phyloP scores from a whole-genome alignment of 345 rosid species.

The Eucalyptus regnans region DNA sequence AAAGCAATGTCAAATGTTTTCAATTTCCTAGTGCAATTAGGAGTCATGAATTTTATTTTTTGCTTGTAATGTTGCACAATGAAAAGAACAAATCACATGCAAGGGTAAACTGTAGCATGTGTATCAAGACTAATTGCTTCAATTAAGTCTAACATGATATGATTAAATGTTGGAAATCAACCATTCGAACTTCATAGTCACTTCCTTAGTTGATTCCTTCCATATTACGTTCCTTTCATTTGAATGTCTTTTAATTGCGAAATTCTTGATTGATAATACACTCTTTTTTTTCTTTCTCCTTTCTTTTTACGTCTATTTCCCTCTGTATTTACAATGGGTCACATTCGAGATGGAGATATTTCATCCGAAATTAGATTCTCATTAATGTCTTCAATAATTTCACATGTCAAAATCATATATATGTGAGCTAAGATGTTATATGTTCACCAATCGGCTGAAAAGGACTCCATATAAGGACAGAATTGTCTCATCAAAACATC shows the following conservation, averaged over 20 bases:
- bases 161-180: not conserved
- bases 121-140: not conserved
- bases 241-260: not conserved
- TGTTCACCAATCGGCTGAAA: not conserved
- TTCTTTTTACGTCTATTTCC: not conserved
- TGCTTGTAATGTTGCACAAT: not conserved
- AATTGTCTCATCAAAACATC: not conserved
- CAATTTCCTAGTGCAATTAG: not conserved
- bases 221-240: not conserved
- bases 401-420: not conserved
- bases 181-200: not conserved
- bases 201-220: not conserved
- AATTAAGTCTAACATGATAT: not conserved
- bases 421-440: not conserved
- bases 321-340: not conserved
- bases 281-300: not conserved
- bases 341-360: not conserved
- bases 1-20: no score
- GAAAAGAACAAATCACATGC: not conserved
- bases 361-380: not conserved
- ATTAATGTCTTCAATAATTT: not conserved
- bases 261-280: not conserved
- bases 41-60: not conserved
- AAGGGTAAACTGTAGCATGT: not conserved
- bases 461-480: not conserved